These are phyloP conservation scores for Cryphonectria nitschkei DNA, from an alignment of 2,329 filamentous ascomycete genomes.

Conservation along the genomic window DNA sequence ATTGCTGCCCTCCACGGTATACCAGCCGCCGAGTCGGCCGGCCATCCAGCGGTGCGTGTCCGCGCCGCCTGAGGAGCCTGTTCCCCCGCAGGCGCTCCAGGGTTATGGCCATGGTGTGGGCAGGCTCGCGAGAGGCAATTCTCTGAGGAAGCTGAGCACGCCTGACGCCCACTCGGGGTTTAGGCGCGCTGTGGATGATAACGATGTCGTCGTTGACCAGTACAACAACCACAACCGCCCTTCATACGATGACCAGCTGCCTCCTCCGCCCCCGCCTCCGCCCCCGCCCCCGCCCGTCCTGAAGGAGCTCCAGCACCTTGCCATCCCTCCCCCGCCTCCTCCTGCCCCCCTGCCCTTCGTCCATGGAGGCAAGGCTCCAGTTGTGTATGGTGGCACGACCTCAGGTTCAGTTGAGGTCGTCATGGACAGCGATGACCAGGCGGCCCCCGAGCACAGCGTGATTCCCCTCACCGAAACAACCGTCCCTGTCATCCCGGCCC, in stretches of 20 bases:
- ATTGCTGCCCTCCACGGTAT: constrained; percentile 62
- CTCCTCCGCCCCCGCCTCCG: constrained; percentile 46
- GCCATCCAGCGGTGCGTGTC: constrained; percentile 65
- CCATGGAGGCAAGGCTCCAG: constrained; percentile 40
- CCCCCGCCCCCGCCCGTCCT: constrained; percentile 61
- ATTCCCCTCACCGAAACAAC: constrained; percentile 44
- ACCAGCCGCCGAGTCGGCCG: constrained; percentile 56
- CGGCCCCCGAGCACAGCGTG: constrained; percentile 23
- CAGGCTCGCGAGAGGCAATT: constrained; percentile 36
- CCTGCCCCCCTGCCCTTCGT: constrained; percentile 59
- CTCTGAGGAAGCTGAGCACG: constrained; percentile 43
- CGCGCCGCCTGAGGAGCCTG: constrained; percentile 56
- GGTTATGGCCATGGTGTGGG: constrained; percentile 28
- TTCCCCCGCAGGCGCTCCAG: constrained; percentile 38
- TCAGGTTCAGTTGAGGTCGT: constrained; percentile 68
- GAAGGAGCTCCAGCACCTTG: constrained; percentile 66
- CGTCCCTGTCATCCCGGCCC: constrained; percentile 51
- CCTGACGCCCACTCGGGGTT: constrained; percentile 40
- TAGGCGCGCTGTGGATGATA: constrained; percentile 44
- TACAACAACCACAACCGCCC: constrained; percentile 41
- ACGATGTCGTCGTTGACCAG: constrained; percentile 28
- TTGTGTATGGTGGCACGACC: constrained; percentile 48
- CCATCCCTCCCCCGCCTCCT: constrained; percentile 63
- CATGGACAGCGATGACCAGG: constrained; percentile 61
- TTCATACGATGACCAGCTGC: constrained; percentile 55